Conservation (phyloP, 805 yeast genomes). For the Zygoascus biomembranicola region DNA sequence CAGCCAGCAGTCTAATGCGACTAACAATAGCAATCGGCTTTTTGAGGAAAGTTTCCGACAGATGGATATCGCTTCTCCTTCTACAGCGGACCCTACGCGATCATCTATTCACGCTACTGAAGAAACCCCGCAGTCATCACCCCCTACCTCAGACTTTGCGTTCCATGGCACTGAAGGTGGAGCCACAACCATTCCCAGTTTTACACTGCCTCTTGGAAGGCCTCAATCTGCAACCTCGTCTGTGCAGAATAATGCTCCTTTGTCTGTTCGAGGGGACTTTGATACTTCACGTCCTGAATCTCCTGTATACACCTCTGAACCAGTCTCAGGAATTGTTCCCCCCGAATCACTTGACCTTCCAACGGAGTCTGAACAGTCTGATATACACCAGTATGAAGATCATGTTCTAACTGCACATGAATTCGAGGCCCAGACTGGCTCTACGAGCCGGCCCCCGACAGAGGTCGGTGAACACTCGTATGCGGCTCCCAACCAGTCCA, state of each 20-base stretch:
- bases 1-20: neutral
- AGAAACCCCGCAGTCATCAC: conserved; percentile 24
- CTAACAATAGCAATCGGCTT: conserved; percentile 1
- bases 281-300: conserved; percentile 38
- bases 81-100: conserved; percentile 19
- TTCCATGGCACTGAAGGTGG: conserved; percentile 13
- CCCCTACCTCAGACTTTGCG: conserved; percentile 21
- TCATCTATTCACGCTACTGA: conserved; percentile 19
- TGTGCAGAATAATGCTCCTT: conserved; percentile 86
- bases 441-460: neutral
- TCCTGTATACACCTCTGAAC: conserved; percentile 29
- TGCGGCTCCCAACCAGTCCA: neutral
- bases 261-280: conserved; percentile 75
- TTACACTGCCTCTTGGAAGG: conserved; percentile 44
- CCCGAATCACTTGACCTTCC: conserved; percentile 14
- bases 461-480: neutral
- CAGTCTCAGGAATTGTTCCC: conserved; percentile 25
- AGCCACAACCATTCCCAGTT: conserved; percentile 16
- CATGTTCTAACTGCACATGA: conserved; percentile 3
- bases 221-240: conserved; percentile 84
- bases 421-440: neutral
- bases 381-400: neutral
- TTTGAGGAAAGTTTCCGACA: conserved; percentile 21
- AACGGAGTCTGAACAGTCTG: neutral
- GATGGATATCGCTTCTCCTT: conserved; percentile 18